Evolutionary conservation across 2,329 filamentous ascomycete genomes (phyloP).

Genomic region (Venturia oleaginea): DNA sequence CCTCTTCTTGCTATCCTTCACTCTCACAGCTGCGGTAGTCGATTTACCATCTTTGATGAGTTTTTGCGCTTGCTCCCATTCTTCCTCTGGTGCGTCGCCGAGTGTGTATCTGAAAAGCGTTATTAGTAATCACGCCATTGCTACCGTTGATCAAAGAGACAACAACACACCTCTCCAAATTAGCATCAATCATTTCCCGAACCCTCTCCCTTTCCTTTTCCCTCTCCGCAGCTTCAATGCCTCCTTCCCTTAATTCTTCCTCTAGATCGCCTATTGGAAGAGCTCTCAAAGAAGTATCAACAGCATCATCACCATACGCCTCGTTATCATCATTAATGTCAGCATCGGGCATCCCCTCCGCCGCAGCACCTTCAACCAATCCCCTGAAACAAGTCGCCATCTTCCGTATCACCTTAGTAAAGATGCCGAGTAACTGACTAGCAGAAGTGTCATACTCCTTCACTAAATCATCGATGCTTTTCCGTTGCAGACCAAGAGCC

Average conservation of each 20-base stretch:
- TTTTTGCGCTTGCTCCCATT: slow-evolving; percentile 61
- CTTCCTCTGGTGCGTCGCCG: slow-evolving; percentile 35
- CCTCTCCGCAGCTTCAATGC: slow-evolving; percentile 69
- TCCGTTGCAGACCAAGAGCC: slow-evolving; percentile 84
- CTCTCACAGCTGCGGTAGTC: slow-evolving; percentile 67
- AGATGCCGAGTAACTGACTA: slow-evolving; percentile 86
- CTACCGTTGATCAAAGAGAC: not conserved
- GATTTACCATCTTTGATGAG: slow-evolving; percentile 55
- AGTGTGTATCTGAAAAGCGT: slow-evolving; percentile 32
- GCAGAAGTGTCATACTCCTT: slow-evolving; percentile 66
- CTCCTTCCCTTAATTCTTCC: slow-evolving; percentile 77
- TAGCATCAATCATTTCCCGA: slow-evolving; percentile 77
- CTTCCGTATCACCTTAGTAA: slow-evolving; percentile 92
- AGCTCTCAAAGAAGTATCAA: slow-evolving; percentile 55
- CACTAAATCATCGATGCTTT: slow-evolving; percentile 71
- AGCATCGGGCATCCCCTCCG: slow-evolving; percentile 37
- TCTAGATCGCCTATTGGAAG: slow-evolving; percentile 64
- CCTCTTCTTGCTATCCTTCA: slow-evolving; percentile 51
- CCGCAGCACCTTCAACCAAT: slow-evolving; percentile 62
- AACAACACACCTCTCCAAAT: slow-evolving; percentile 71
- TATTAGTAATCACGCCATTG: not conserved
- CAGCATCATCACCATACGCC: slow-evolving; percentile 47
- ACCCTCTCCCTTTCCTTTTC: slow-evolving; percentile 67
- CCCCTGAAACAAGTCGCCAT: slow-evolving; percentile 68
- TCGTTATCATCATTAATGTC: slow-evolving; percentile 37